Conservation (phyloP, 768 basidiomycete genomes). For the Suillus subalutaceus region DNA sequence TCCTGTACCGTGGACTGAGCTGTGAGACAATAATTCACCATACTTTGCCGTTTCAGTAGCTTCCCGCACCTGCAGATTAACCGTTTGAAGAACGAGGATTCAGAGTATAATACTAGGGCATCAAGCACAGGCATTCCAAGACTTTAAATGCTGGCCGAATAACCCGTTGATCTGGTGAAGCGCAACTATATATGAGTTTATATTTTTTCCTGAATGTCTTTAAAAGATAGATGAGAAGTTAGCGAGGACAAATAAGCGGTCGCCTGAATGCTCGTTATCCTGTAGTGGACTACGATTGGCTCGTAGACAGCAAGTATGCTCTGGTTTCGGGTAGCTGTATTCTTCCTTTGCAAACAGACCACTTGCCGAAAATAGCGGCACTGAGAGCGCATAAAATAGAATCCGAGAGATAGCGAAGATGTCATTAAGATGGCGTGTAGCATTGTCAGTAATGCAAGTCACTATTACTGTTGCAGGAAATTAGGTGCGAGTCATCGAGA, state of each 20-base stretch:
- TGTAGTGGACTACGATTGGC: background rate
- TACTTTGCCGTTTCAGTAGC: background rate
- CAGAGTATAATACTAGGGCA: background rate
- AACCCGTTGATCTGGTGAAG: background rate
- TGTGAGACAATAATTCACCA: background rate
- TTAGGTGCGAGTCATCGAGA: background rate
- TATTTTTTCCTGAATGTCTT: background rate
- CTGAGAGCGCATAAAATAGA: background rate
- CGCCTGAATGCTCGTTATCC: constrained; percentile 1
- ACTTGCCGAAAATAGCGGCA: background rate
- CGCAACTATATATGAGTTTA: background rate
- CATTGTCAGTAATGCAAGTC: background rate
- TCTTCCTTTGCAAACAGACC: background rate
- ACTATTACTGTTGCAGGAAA: background rate
- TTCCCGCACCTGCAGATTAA: background rate
- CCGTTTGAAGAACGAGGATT: background rate
- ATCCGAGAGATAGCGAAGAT: background rate
- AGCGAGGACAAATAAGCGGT: background rate
- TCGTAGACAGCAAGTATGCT: background rate
- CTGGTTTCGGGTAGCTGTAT: background rate
- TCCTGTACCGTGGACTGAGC: background rate
- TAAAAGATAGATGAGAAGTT: background rate
- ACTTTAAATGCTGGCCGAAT: background rate
- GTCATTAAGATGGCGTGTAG: background rate
- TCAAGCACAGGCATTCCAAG: background rate